A percentile compares a stretch with the other conserved stretches of the same genome.
Evolutionary conservation across 176 grass and related monocot species (phyloP).

Genomic region (Melocanna baccifera): DNA sequence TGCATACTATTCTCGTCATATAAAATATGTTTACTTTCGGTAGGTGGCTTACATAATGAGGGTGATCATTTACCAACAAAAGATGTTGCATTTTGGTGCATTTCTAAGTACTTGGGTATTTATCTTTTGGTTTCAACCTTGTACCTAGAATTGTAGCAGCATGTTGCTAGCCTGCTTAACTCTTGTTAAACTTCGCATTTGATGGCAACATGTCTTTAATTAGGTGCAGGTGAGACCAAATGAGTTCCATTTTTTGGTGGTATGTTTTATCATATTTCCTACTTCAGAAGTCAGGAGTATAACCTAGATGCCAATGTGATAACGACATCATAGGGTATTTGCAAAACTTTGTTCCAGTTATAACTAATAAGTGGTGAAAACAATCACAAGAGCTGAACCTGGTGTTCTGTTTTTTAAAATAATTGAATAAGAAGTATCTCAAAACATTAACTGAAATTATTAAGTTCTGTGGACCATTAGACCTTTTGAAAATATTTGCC

Average conservation of each 20-base stretch:
- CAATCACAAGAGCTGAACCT: background rate
- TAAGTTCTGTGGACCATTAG: background rate
- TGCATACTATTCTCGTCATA: background rate
- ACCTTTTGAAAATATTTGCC: background rate
- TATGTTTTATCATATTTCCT: background rate
- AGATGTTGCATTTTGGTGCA: background rate
- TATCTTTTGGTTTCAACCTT: background rate
- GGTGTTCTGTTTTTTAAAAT: background rate
- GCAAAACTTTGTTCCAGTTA: background rate
- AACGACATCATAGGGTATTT: too few species aligned
- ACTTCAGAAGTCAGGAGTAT: background rate
- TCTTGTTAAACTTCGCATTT: background rate
- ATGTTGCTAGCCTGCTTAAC: background rate
- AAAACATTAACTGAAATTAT: slow-evolving; percentile 4
- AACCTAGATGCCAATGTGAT: background rate
- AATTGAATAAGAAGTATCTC: background rate
- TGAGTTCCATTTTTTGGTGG: background rate
- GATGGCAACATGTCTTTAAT: background rate
- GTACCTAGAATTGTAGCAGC: background rate
- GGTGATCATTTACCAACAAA: background rate
- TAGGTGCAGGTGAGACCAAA: background rate
- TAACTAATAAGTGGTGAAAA: background rate
- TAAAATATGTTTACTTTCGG: background rate
- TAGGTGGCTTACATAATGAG: background rate
- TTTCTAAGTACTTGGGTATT: background rate